Base-by-base conservation (phyloP, 2,329 filamentous ascomycete genomes). In the Calonectria naviculata region DNA sequence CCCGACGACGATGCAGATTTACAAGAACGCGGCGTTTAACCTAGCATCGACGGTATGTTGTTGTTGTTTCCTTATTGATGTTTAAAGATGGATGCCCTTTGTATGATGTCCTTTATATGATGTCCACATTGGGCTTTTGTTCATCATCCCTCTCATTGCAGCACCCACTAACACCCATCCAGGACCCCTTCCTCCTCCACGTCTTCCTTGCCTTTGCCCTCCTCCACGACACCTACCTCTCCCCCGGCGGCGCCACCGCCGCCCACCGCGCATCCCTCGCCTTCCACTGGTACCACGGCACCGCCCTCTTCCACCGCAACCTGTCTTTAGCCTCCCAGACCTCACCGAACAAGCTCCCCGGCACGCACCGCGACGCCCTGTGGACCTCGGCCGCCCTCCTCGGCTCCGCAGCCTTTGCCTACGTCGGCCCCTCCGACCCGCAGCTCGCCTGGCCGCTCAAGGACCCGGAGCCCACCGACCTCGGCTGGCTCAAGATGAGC, bases 401-500 rank as follows among this genome's bases (percentile, higher is more conserved):
- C 3, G 85, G 87, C 9, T 81, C 84, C 26, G 81, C 85, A 0
- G 80, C 85, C 10, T 86, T 89, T 69, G 84, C 84, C 38, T 83
- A 83, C 28, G 78, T 88, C 26, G 85, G 88, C 36, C 81, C 82
- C 1, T 70, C 76, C 0, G 80, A 81, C 0, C 81, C 88, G 0
- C 79, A 85, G 61, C 79, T 88, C 66, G 83, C 87, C 2, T 93
- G 90, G 90, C 91, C 91, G 0, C 80, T 93, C 2, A 86, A 84
- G 42, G 72, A 80, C 2, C 78, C 82, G 0, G 81, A 81, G 0
- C 76, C 60, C 0, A 54, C 80, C 1, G 88, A 91, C 71, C 81
- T 92, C 1, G 84, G 89, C 74, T 93, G 90, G 91, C 77, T 92
- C 2, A 87, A 83, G 61, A 85, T 92, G 78, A 86, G 84, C 68